phyloP scores from a whole-genome alignment of 805 yeast genomes.

The Wickerhamomyces bisporus region DNA sequence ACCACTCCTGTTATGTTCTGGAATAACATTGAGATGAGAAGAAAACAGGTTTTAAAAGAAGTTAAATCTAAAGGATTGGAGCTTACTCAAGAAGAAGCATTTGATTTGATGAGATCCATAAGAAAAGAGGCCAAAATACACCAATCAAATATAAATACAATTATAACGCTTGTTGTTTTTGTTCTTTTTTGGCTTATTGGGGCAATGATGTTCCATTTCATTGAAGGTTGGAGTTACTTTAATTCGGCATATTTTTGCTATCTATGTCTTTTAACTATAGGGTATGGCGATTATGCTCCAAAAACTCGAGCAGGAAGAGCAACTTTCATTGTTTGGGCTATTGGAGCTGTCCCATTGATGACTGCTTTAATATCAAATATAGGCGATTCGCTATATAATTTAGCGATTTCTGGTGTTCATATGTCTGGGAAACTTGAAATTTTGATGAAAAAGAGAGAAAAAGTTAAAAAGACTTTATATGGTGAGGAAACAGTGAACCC shows the following conservation, averaged over 20 bases:
- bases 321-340: constrained; percentile 75
- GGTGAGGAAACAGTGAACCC: background rate
- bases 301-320: constrained; percentile 57
- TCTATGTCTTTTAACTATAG: constrained; percentile 72
- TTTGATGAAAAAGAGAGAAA: constrained; percentile 7
- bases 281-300: constrained; percentile 78
- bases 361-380: constrained; percentile 69
- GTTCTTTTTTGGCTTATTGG: constrained; percentile 68
- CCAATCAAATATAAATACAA: constrained; percentile 36
- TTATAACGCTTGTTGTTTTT: constrained; percentile 39
- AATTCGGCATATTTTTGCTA: constrained; percentile 71
- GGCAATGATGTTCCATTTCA: constrained; percentile 51
- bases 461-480: background rate
- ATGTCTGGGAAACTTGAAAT: background rate
- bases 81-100: constrained; percentile 43
- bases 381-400: constrained; percentile 52
- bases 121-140: constrained; percentile 34
- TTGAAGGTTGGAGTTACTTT: constrained; percentile 72
- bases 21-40: constrained; percentile 52
- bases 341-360: constrained; percentile 83
- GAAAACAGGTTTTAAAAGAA: constrained; percentile 32
- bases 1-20: constrained; percentile 61
- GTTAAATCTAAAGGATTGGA: constrained; percentile 8
- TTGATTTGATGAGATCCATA: constrained; percentile 50
- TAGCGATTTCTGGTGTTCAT: constrained; percentile 19